These are phyloP conservation scores for cucumber (Cucumis sativus) DNA, from an alignment of 306 rosid genomes.

Conservation along the genomic window DNA sequence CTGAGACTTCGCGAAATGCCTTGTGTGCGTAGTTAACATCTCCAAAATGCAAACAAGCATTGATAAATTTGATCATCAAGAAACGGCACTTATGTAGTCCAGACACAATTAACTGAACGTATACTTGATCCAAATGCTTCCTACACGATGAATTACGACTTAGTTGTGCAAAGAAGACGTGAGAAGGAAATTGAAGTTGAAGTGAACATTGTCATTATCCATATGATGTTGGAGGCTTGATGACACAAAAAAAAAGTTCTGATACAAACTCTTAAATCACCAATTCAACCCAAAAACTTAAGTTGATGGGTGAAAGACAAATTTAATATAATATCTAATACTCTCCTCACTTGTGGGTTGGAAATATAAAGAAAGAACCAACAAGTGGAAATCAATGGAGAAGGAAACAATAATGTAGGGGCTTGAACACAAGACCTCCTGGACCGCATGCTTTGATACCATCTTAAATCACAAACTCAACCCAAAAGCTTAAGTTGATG, in stretches of 20 bases:
- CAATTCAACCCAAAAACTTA: no score
- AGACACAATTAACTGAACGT: slow-evolving; percentile 8
- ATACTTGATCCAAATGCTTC: slow-evolving; percentile 12
- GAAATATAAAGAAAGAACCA: no score
- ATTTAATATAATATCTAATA: no score
- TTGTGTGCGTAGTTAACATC: slow-evolving; percentile 9
- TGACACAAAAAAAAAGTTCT: neutral
- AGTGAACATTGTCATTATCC: neutral
- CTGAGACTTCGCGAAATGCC: neutral
- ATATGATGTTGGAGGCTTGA: neutral
- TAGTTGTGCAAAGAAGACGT: neutral
- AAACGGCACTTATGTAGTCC: slow-evolving; percentile 4
- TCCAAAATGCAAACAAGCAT: slow-evolving; percentile 1
- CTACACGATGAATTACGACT: neutral
- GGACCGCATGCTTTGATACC: no score
- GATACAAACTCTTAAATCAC: neutral
- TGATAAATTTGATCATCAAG: slow-evolving; percentile 5
- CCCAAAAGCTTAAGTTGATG: no score
- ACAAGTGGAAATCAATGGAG: no score
- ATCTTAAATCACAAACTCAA: no score
- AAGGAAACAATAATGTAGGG: no score
- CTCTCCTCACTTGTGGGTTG: no score
- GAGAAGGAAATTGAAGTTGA: neutral
- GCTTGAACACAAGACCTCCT: no score
- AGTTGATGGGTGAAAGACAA: no score